These are phyloP conservation scores for Nemania diffusa DNA, from an alignment of 2,329 filamentous ascomycete species.

Conservation along the genomic window DNA sequence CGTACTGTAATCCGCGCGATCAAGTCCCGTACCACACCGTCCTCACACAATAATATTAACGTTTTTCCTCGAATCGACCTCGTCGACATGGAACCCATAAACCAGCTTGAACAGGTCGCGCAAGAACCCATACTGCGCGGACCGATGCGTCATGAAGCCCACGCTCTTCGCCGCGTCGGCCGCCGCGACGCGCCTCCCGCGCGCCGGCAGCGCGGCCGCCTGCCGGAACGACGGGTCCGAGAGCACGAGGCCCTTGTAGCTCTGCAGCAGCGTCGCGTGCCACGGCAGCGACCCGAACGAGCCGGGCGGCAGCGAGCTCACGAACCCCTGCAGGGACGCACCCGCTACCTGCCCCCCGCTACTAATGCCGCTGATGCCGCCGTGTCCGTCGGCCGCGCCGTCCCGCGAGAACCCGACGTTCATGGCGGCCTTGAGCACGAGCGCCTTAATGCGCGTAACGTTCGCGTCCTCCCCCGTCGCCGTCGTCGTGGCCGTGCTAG, in stretches of 20 bases:
- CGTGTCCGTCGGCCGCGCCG: conserved; percentile 53
- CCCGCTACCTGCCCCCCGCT: background rate
- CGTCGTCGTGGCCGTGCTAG: conserved; percentile 77
- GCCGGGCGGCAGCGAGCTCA: conserved; percentile 77
- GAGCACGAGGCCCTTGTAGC: conserved; percentile 83
- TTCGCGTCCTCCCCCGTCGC: conserved; percentile 78
- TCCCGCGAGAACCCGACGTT: conserved; percentile 82
- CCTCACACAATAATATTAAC: conserved; percentile 67
- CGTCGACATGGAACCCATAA: conserved; percentile 85
- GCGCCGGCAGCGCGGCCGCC: conserved; percentile 63
- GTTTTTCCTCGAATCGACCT: conserved; percentile 74
- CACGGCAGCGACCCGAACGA: conserved; percentile 79
- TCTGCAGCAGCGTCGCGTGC: conserved; percentile 77
- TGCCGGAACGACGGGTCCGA: conserved; percentile 75
- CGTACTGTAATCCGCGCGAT: too few species aligned
- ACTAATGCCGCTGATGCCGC: conserved; percentile 53
- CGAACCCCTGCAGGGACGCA: conserved; percentile 74
- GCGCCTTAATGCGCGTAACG: conserved; percentile 78
- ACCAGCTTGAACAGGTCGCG: conserved; percentile 84
- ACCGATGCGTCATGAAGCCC: conserved; percentile 75
- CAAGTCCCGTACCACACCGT: too few species aligned
- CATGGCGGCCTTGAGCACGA: conserved; percentile 86
- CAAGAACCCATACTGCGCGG: conserved; percentile 80
- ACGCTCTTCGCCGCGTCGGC: conserved; percentile 85
- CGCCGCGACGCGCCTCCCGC: conserved; percentile 70